Evolutionary conservation across 441 rosid genomes (phyloP).

Genomic region (Populus hybrid): DNA sequence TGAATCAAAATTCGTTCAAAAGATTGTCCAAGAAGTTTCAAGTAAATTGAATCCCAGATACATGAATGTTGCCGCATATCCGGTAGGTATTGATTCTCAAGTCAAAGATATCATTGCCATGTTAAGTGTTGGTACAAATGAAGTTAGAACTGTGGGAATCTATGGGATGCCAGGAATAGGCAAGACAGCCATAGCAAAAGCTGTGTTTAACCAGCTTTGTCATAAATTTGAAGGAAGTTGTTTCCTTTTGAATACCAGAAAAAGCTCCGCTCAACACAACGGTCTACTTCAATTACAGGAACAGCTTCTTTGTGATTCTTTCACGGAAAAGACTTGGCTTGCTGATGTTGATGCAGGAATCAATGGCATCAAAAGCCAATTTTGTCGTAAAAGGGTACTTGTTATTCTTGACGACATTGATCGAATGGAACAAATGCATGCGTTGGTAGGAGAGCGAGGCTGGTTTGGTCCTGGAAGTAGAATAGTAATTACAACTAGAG

Average conservation of each 20-base stretch:
- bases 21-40: slow-evolving; percentile 13
- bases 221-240: slow-evolving; percentile 13
- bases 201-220: not conserved
- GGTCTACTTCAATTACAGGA: slow-evolving; percentile 5
- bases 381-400: slow-evolving; percentile 3
- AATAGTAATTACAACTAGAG: too few species aligned
- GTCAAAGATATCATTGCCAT: slow-evolving; percentile 23
- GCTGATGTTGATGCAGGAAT: slow-evolving; percentile 5
- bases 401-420: slow-evolving; percentile 10
- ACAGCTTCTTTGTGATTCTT: slow-evolving; percentile 1
- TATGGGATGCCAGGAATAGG: slow-evolving; percentile 25
- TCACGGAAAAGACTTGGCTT: not conserved
- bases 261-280: not conserved
- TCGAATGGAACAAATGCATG: not conserved
- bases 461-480: not conserved
- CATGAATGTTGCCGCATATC: too few species aligned
- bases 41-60: too few species aligned
- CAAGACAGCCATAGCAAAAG: slow-evolving; percentile 9
- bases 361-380: not conserved
- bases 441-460: not conserved
- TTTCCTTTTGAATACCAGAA: slow-evolving; percentile 7
- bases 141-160: slow-evolving; percentile 29
- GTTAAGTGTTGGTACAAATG: slow-evolving; percentile 10
- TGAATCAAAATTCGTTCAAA: slow-evolving; percentile 31
- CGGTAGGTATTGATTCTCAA: slow-evolving; percentile 1